phyloP scores from a whole-genome alignment of 1,284 basidiomycete species.

The Chondrostereum purpureum region DNA sequence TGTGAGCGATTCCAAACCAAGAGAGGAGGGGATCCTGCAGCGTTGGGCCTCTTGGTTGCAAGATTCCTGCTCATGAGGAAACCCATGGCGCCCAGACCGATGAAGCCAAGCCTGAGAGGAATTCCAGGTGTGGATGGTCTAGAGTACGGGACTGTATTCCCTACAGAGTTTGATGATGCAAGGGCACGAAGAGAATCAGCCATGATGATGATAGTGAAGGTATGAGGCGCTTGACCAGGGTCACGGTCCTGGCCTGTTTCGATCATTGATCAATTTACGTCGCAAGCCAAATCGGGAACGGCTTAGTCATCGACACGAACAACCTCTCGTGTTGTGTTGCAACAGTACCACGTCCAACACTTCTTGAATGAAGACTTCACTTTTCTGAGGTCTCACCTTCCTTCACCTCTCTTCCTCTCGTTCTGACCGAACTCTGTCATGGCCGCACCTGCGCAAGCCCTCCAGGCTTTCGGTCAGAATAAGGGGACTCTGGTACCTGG shows the following conservation, averaged over 20 bases:
- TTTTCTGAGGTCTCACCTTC: not conserved
- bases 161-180: slow-evolving; percentile 17
- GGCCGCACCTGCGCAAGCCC: slow-evolving; percentile 32
- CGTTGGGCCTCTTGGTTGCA: slow-evolving; percentile 39
- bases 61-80: slow-evolving; percentile 70
- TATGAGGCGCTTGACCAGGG: no score
- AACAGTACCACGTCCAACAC: no score
- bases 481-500: slow-evolving; percentile 70
- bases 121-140: slow-evolving; percentile 43
- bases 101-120: slow-evolving; percentile 48
- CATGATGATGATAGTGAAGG: no score
- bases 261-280: not conserved
- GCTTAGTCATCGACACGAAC: not conserved
- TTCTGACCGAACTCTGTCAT: slow-evolving; percentile 17
- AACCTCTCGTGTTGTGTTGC: no score
- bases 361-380: not conserved
- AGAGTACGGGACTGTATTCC: slow-evolving; percentile 47
- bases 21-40: slow-evolving; percentile 35
- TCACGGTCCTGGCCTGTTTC: not conserved
- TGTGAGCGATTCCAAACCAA: slow-evolving; percentile 64
- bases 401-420: no score
- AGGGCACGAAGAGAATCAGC: not conserved
- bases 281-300: not conserved
- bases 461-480: slow-evolving; percentile 26
- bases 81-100: slow-evolving; percentile 66